Base-by-base conservation (phyloP, 805 yeast species). In the Cyberlindnera xylosilytica region DNA sequence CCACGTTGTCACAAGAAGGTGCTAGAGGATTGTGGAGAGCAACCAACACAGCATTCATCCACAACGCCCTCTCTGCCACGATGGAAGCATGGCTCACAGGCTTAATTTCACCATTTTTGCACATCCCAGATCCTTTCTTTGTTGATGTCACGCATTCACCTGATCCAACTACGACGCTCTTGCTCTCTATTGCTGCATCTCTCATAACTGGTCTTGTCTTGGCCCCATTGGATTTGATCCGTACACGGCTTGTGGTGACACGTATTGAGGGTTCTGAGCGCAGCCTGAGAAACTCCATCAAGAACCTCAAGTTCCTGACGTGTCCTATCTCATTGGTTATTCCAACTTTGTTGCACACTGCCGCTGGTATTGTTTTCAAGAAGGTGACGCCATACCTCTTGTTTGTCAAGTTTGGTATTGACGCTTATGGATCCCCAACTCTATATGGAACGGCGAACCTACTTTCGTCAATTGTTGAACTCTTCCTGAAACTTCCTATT, bases 11-110 rank as follows among this genome's bases (percentile, higher is more conserved):
- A 19, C 80, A 72, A 64, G 96, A 73, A 57, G 96, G 84, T 20
- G 81, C 80, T 16, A 68, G 78, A 52, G 88, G 89, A 4, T 62
- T 83, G 9, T 80, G 87, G 70, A 73, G 87, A 55, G 87, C 89
- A 10, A 74, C 81, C 31, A 83, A 86, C 58, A 83, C 96, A 3
- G 74, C 95, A 0, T 91, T 89, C 55, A 70, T 93, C 16, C 74
- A 84, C 58, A 83, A 76, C 41, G 84, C 95, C 0, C 68, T 88
- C 16, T 77, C 83, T 2, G 78, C 80, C 37, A 84, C 96, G 0
- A 66, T 89, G 35, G 91, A 87, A 57, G 87, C 96, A 1, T 90
- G 98, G 97, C 71, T 89, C 36, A 84, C 95, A 0, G 97, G 97
- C 4, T 78, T 90, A 49, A 59, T 89, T 7, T 81, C 96, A 4